These are phyloP conservation scores for Rhododendron henanense DNA, from an alignment of 148 eudicot species.

Conservation along the genomic window DNA sequence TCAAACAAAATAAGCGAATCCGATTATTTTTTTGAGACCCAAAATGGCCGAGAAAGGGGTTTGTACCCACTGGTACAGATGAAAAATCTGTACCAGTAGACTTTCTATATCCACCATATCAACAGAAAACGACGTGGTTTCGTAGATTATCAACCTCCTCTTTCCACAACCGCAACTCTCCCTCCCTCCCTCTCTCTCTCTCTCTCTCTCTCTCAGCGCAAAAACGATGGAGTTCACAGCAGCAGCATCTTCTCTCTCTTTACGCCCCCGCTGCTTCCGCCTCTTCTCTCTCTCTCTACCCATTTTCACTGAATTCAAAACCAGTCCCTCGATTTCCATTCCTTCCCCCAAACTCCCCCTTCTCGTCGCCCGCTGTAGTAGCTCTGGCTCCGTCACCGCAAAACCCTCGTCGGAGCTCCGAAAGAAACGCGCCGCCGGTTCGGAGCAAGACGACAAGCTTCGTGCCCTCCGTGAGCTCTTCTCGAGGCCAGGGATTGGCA, in stretches of 20 bases:
- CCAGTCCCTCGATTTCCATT: conserved; percentile 13
- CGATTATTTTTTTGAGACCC: too few species aligned
- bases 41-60: too few species aligned
- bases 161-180: not conserved
- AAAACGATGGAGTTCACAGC: conserved; percentile 14
- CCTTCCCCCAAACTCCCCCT: conserved; percentile 15
- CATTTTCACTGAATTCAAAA: conserved; percentile 23
- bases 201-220: not conserved
- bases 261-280: conserved; percentile 26
- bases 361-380: conserved; percentile 18
- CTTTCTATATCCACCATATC: too few species aligned
- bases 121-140: too few species aligned
- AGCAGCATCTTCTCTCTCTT: conserved; percentile 16
- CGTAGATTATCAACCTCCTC: not conserved
- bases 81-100: too few species aligned
- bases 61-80: too few species aligned
- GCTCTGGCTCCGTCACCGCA: conserved; percentile 54
- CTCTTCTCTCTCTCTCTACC: conserved; percentile 33
- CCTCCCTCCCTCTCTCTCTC: not conserved
- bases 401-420: conserved; percentile 67
- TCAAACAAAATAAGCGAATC: too few species aligned
- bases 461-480: conserved; percentile 64
- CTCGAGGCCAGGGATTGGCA: conserved; percentile 48
- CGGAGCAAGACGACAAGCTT: conserved; percentile 51
- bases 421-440: conserved; percentile 15